These are phyloP conservation scores for Taphrina betulina DNA, from an alignment of 1,139 yeast species.

Conservation along the genomic window DNA sequence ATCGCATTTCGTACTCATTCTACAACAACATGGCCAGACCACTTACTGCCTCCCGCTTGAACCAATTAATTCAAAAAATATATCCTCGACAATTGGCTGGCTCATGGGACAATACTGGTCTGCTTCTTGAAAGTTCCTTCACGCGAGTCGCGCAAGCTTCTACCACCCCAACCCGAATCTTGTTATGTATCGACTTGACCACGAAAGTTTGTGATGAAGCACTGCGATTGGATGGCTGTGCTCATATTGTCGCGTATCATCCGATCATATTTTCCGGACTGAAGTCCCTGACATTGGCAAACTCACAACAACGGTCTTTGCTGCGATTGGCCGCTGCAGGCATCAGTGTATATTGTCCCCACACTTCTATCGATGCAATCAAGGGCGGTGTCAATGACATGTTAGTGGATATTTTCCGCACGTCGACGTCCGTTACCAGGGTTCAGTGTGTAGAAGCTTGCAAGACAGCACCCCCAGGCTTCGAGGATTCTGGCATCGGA, in stretches of 20 bases:
- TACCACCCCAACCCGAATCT: constrained; percentile 47
- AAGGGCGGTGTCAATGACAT: constrained; percentile 90
- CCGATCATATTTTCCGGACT: constrained; percentile 91
- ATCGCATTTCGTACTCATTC: too few species aligned
- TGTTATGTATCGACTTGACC: constrained; percentile 83
- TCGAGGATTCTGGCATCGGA: constrained; percentile 76
- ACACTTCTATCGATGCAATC: constrained; percentile 94
- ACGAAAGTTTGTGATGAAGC: constrained; percentile 85
- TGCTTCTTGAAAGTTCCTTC: constrained; percentile 64
- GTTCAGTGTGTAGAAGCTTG: constrained; percentile 16
- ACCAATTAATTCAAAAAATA: constrained; percentile 53
- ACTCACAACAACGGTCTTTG: constrained; percentile 80
- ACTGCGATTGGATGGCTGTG: constrained; percentile 46
- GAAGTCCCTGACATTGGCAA: constrained; percentile 63
- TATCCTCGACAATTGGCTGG: constrained; percentile 80
- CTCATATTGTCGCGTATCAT: constrained; percentile 72
- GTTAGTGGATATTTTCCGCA: constrained; percentile 49
- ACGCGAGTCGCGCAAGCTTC: constrained; percentile 38
- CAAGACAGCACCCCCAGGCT: constrained; percentile 40
- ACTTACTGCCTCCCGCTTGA: background rate
- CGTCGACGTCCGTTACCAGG: background rate
- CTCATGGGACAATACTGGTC: constrained; percentile 93
- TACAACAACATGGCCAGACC: too few species aligned
- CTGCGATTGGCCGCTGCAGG: constrained; percentile 69
- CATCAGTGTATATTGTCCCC: constrained; percentile 89